Evolutionary conservation across 306 rosid species (phyloP).

Genomic region (Ceratonia siliqua): DNA sequence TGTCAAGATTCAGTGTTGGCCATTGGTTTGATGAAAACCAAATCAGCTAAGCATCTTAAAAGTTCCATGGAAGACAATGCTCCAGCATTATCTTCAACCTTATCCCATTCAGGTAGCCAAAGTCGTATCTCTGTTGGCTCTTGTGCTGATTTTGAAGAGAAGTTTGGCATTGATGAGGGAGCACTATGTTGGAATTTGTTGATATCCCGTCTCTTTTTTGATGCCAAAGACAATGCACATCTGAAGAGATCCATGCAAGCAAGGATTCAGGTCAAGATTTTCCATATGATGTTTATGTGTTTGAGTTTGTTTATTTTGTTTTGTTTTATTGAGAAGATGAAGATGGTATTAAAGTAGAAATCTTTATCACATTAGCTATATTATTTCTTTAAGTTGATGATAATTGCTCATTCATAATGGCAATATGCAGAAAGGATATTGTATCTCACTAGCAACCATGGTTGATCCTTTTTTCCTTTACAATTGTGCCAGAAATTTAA

Average conservation of each 20-base stretch:
- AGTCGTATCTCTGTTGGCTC: conserved; percentile 42
- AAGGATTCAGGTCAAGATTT: conserved; percentile 74
- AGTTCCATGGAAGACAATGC: conserved; percentile 46
- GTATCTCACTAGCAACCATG: neutral
- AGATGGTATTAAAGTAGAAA: conserved; percentile 4
- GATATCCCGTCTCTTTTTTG: conserved; percentile 86
- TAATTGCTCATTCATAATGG: conserved; percentile 11
- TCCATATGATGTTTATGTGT: conserved; percentile 18
- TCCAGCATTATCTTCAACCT: conserved; percentile 40
- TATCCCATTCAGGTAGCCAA: conserved; percentile 49
- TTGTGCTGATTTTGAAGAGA: conserved; percentile 57
- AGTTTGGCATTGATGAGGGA: conserved; percentile 72
- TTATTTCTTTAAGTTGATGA: conserved; percentile 13
- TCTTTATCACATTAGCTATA: neutral
- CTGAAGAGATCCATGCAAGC: conserved; percentile 61
- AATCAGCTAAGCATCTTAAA: conserved; percentile 48
- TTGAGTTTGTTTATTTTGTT: conserved; percentile 11
- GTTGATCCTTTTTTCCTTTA: neutral
- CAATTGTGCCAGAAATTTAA: conserved; percentile 11
- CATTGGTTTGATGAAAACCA: conserved; percentile 38
- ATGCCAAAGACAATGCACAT: conserved; percentile 57
- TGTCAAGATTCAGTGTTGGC: conserved; percentile 53
- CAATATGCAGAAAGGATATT: conserved; percentile 22
- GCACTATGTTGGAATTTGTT: conserved; percentile 82
- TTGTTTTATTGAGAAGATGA: neutral